Conservation (phyloP, 495 filamentous ascomycete species). For the Neurospora sp. region DNA sequence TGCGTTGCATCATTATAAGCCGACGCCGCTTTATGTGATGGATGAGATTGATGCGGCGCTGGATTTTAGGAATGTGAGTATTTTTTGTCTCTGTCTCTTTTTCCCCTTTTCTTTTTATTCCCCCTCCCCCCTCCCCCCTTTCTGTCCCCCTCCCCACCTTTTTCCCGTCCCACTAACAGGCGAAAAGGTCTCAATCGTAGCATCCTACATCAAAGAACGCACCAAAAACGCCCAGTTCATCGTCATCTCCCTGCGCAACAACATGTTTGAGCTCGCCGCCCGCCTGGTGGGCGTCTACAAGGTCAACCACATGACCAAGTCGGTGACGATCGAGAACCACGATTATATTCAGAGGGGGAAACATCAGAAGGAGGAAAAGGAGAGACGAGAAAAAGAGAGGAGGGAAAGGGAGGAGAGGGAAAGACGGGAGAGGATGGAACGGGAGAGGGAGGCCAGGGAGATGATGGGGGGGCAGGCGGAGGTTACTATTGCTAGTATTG, state of each 20-base stretch:
- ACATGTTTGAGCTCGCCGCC: slow-evolving; percentile 98
- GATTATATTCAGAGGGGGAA: slow-evolving; percentile 44
- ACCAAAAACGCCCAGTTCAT: slow-evolving; percentile 99
- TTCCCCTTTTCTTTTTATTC: slow-evolving; percentile 7
- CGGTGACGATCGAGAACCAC: slow-evolving; percentile 85
- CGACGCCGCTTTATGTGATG: slow-evolving; percentile 97
- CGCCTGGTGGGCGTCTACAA: slow-evolving; percentile 95
- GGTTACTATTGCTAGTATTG: neutral
- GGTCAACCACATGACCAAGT: slow-evolving; percentile 99
- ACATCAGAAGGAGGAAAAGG: neutral
- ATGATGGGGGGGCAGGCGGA: neutral
- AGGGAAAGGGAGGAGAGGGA: neutral
- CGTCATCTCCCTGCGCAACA: slow-evolving; percentile 94
- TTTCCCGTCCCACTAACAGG: too few relatives aligned
- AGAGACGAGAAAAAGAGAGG: neutral
- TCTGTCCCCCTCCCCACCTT: neutral
- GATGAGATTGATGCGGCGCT: slow-evolving; percentile 97
- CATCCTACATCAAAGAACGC: slow-evolving; percentile 95
- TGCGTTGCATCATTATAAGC: slow-evolving; percentile 95
- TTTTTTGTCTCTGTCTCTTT: neutral
- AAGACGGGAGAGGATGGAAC: neutral
- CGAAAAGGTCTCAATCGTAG: slow-evolving; percentile 84
- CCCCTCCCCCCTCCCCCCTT: neutral
- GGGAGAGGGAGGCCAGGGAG: neutral
- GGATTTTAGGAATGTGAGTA: slow-evolving; percentile 90